Conservation (phyloP, 495 filamentous ascomycete genomes). For the Xylaria longipes region DNA sequence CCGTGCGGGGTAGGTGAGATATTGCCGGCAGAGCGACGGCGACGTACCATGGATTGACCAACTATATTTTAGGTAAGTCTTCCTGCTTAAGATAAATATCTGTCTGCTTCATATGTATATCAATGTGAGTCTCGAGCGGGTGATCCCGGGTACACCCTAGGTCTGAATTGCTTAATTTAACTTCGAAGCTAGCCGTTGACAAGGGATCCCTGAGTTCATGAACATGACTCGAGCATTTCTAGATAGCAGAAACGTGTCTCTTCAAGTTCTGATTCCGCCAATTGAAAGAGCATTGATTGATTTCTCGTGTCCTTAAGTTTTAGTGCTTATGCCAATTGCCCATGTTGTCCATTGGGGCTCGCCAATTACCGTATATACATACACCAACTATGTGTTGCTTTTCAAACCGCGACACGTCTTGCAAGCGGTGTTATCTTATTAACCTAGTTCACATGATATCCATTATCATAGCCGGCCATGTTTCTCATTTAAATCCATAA, state of each 20-base stretch:
- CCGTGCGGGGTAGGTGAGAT: conserved; percentile 23
- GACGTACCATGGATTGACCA: neutral
- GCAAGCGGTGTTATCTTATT: neutral
- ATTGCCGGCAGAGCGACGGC: neutral
- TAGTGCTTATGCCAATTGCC: neutral
- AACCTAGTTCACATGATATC: neutral
- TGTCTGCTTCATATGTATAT: neutral
- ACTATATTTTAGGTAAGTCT: neutral
- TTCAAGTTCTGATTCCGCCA: neutral
- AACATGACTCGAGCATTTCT: neutral
- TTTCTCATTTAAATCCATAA: neutral
- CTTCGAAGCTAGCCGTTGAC: neutral
- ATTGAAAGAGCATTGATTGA: neutral
- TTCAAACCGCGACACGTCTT: neutral
- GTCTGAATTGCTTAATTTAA: neutral
- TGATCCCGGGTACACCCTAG: neutral
- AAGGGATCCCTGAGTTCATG: neutral
- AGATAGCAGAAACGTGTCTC: neutral
- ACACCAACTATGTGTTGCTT: neutral
- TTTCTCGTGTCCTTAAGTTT: neutral
- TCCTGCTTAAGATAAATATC: neutral
- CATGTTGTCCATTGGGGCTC: neutral
- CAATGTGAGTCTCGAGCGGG: neutral
- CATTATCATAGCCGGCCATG: neutral
- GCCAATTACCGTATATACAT: neutral